Base-by-base conservation (phyloP, 495 filamentous ascomycete genomes). In the Hyaloscypha hepaticicola region DNA sequence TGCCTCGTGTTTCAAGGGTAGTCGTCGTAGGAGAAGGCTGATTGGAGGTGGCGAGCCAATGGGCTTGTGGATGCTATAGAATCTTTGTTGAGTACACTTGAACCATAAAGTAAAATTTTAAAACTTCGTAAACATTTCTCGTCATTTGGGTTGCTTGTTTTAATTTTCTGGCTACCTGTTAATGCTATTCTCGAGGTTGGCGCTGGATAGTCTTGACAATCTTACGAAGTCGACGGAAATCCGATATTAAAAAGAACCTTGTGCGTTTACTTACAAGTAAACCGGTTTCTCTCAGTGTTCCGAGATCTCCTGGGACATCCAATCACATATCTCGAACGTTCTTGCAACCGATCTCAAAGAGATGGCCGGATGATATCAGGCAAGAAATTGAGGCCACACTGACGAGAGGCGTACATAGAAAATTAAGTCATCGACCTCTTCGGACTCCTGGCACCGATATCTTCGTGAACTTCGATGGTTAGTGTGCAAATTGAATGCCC, bases 381-480 rank as follows among this genome's bases (percentile, higher is more conserved):
- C 45, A 76, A 1, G 66, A 75, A 31, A 72, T 76, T 28, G 68
- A 74, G 31, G 55, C 65, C 2, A 55, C 64, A 0, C 52, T 79
- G 27, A 58, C 71, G 0, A 57, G 60, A 1, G 72, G 72, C 34
- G 77, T 78, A 19, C 67, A 75, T 64, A 76, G 77, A 24, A 80
- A 79, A 73, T n/a, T 76, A 60, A 72, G 74, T 71, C 16, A 0
- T 16, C 11, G 19, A 45, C 7, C 38, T 3, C 14, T 45, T 45
- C 19, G 11, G 38, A 16, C 4, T 16, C 38, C 4, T 19, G 51
- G 9, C 9, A 57, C 19, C 55, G 38, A 65, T 52, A 25, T 45
- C 22, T 26, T 11, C 26, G 14, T 63, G 77, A 75, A 77, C 81
- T 81, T 58, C 77, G 78, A 21, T 82, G 77, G 79, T 75, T 73